Evolutionary conservation across 2,329 filamentous ascomycete genomes (phyloP), one percentile per base, ranked within the genome.

Genomic region (Coniosporium tulheliwenetii): DNA sequence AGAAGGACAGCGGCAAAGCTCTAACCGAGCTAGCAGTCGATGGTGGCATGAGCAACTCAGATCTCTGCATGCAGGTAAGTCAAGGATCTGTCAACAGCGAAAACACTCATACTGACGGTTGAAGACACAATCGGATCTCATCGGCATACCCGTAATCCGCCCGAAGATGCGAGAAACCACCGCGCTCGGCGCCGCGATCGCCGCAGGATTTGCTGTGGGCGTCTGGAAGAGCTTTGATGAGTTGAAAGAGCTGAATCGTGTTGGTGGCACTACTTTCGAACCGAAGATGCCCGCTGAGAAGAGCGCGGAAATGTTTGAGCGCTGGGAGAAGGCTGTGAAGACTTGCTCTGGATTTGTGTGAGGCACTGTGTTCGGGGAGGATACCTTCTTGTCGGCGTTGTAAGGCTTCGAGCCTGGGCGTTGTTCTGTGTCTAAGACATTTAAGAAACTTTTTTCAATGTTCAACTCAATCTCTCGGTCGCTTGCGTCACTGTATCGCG

Each of bases 111-210:
- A 35, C 43, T 43, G 39, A 48, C 36, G 12, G 10, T 12, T 19
- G 36, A 8, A 37, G 70, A 85, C 82, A 5, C 86, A 94, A 70
- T 81, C 86, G 46, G 81, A 93, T 62, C 73, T 94, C 39, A 85
- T 82, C 50, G 77, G 78, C 42, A 91, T 93, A 49, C 81, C 79
- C 26, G 81, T 94, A 44, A 77, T 87, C 57, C 77, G 86, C 16
- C 86, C 86, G 0, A 72, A 76, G 42, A 93, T 94, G 86, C 79
- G 83, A 43, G 86, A 94, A 65, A 93, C 85, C 3, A 94, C 86
- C 1, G 81, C 85, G 1, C 72, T 94, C 2, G 86, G 86, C 19
- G 85, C 86, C 10, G 86, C 86, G 38, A 89, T 93, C 50, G 85
- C 86, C 12, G 86, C 86, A 8, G 86, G 83, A n/a, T 77, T 93